Percentiles rank a stretch among this genome's conserved stretches.
Conservation (phyloP, 2,329 filamentous ascomycete species). For the Venturia aucupariae region DNA sequence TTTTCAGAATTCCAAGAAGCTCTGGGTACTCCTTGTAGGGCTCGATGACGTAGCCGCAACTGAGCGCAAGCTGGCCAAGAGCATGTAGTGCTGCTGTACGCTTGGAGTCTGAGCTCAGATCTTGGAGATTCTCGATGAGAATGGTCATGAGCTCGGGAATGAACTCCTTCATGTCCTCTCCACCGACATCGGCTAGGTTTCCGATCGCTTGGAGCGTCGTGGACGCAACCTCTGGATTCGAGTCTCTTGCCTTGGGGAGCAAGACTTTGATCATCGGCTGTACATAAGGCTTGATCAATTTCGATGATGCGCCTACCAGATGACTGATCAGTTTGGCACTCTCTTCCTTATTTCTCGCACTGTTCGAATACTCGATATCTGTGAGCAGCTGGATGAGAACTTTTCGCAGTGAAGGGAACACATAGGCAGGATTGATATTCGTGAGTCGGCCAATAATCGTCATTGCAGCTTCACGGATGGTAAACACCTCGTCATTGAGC, state of each 20-base stretch:
- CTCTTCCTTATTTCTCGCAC: constrained; percentile 89
- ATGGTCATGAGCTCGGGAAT: constrained; percentile 90
- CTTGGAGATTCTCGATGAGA: constrained; percentile 87
- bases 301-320: constrained; percentile 85
- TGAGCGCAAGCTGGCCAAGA: constrained; percentile 84
- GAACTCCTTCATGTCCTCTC: constrained; percentile 87
- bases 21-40: constrained; percentile 94
- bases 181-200: constrained; percentile 86
- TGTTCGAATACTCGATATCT: constrained; percentile 92
- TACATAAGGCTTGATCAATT: constrained; percentile 90
- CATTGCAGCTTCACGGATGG: constrained; percentile 88
- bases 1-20: constrained; percentile 82
- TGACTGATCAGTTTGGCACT: constrained; percentile 88
- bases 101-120: constrained; percentile 83
- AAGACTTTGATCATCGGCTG: constrained; percentile 92
- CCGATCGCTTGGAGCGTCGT: constrained; percentile 94
- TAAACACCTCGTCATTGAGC: constrained; percentile 88
- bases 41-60: constrained; percentile 94
- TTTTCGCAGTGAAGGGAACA: constrained; percentile 91
- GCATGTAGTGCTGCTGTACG: constrained; percentile 86
- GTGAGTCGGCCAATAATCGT: constrained; percentile 92
- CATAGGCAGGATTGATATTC: constrained; percentile 87
- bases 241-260: constrained; percentile 82
- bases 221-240: constrained; percentile 78
- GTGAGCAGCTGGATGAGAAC: constrained; percentile 93